Percentiles rank a stretch among this genome's conserved stretches.
phyloP scores from a whole-genome alignment of 2,329 filamentous ascomycete genomes.

The Venturia carpophila region DNA sequence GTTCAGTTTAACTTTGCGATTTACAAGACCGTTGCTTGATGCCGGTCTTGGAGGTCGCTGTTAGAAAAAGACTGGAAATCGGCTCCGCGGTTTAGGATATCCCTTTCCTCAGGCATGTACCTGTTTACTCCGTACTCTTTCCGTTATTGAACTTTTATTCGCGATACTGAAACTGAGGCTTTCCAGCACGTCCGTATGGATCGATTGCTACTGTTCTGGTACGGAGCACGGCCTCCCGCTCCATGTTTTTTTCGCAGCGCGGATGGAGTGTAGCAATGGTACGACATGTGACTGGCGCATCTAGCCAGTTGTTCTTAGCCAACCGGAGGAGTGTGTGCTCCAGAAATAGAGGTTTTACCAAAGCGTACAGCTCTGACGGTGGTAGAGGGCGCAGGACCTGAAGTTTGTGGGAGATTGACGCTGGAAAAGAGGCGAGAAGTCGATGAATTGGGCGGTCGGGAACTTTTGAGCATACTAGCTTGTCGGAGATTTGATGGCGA shows the following conservation, averaged over 20 bases:
- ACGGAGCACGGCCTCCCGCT: neutral
- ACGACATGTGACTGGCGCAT: neutral
- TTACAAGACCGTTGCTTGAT: neutral
- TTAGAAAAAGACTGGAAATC: neutral
- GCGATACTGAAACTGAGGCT: neutral
- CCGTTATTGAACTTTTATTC: too few species aligned
- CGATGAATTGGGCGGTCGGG: too few species aligned
- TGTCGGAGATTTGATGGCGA: too few species aligned
- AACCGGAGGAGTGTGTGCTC: neutral
- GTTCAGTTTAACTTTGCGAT: neutral
- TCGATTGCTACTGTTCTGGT: neutral
- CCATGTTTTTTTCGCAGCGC: neutral
- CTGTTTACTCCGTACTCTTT: too few species aligned
- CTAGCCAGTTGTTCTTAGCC: neutral
- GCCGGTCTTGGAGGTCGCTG: neutral
- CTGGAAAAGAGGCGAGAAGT: too few species aligned
- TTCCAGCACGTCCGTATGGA: neutral
- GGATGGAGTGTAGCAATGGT: neutral
- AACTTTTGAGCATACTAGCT: too few species aligned
- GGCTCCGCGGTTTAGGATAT: too few species aligned
- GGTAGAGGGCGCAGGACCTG: neutral
- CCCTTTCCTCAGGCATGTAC: too few species aligned
- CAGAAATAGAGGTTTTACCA: neutral
- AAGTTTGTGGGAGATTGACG: neutral
- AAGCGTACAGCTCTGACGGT: neutral